Conservation (phyloP, 2,329 filamentous ascomycete species). For the Colletotrichum tabaci region DNA sequence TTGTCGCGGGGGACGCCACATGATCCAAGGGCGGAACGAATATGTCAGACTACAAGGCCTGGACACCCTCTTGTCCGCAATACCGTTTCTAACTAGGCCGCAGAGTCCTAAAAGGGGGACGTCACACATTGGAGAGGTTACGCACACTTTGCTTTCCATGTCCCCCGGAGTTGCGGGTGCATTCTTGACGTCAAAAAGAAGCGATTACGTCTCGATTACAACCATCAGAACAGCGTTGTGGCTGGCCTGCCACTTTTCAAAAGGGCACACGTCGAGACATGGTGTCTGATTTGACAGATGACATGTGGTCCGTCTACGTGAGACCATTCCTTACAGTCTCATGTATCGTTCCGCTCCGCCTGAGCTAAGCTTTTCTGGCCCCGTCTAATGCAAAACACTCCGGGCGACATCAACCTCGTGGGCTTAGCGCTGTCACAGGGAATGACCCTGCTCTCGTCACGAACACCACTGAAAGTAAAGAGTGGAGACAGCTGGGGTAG, state of each 20-base stretch:
- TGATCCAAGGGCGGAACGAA: background rate
- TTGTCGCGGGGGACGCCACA: conserved; percentile 18
- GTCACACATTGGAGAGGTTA: background rate
- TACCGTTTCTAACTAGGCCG: no score
- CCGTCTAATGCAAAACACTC: background rate
- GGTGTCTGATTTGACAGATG: background rate
- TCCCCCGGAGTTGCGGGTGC: background rate
- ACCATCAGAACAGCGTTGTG: no score
- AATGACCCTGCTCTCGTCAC: conserved; percentile 2
- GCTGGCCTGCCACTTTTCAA: background rate
- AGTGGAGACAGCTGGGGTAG: background rate
- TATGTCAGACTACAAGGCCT: background rate
- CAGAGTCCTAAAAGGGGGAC: no score
- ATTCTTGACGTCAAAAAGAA: background rate
- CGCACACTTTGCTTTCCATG: background rate
- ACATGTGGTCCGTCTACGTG: background rate
- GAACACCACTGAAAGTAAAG: conserved; percentile 1
- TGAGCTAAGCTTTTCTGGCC: background rate
- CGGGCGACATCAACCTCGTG: background rate
- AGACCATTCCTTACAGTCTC: background rate
- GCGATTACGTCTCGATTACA: background rate
- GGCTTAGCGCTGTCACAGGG: conserved; percentile 13
- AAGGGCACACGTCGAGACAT: conserved; percentile 3
- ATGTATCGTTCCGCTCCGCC: background rate
- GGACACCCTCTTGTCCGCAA: background rate